Evolutionary conservation across 106 monocot genomes (phyloP), one percentile per base, ranked within the genome.

Genomic region (Platanthera guangdongensis): DNA sequence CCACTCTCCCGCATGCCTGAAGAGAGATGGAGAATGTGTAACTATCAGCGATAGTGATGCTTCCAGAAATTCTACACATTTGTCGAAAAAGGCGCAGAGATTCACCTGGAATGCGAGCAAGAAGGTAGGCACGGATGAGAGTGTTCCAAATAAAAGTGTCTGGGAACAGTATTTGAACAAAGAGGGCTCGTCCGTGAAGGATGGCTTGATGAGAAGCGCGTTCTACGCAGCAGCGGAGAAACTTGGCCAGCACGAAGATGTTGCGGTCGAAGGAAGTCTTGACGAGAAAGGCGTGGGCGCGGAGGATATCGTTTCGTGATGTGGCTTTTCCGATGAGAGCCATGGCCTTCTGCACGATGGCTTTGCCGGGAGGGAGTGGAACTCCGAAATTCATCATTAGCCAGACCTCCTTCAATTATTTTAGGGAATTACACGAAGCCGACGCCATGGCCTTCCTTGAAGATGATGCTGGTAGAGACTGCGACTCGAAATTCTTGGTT

Each of bases 131-230:
- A 30, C 88, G 80, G 51, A 83, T 78, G 46, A 85, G 51, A 16
- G 79, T 76, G 52, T 81, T 88, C 53, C 57, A 88, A 8, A 83
- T 49, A 75, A 86, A 91, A 50, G 79, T 15, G 71, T 84, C 77
- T 15, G 78, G 76, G 9, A 50, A 6, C 1, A 4, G 54, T 74
- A 79, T 76, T 4, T 72, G 77, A 45, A 72, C 79, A 78, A 91
- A 91, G 80, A 88, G 19, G 82, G 67, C 72, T 21, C 72, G 49
- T 3, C 72, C 72, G 22, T 72, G 46, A 25, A 51, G 18, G 19
- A 72, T 32, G 21, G 72, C 18, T 72, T 72, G 14, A 22, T 50
- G 21, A 51, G 72, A 51, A 51, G 22, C 51, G 72, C 72, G 3
- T 21, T 72, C 21, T 9, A 72, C n/a, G 72, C 72, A 72, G 6